Base-by-base conservation (phyloP, 441 rosid species). In the Adansonia gregorii region DNA sequence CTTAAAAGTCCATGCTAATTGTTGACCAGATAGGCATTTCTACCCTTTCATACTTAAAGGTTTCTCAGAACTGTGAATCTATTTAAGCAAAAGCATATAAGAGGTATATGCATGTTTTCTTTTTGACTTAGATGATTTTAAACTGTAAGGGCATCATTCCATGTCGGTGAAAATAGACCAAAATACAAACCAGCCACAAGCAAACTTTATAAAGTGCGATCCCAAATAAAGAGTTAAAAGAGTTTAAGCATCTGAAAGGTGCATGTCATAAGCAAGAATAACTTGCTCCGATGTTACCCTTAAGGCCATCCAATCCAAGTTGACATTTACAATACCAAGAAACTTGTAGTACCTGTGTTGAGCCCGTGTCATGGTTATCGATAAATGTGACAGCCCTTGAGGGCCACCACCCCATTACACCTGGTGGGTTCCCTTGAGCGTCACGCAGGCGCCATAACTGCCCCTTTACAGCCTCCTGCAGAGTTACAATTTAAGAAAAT, bases 341-440 rank as follows among this genome's bases (percentile, higher is more conserved):
- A 35, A 51, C 2, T 46, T 51, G 9, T 27, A 73, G 66, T 76
- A 91, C 97, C 95, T 94, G 97, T 59, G 98, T 92, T 78, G 99
- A 95, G 79, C 99, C 97, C 64, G 98, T 95, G 76, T 92, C 95
- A 76, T 94, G 99, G 82, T 93, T 95, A 80, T 95, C 99, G 39
- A 94, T 85, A 82, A 94, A 92, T 1, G 99, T 91, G 75, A 91
- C 93, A 24, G 97, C 88, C 87, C 98, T 92, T 27, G 97, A 95
- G 76, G 97, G 94, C 99, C 99, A 95, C 97, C 92, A 90, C 76
- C 97, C 97, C 87, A 95, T 83, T 75, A 94, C 93, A 64, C 99
- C 98, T 0, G 98, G 97, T 54, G 97, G 97, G 86, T 94, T 95
- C 77, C 97, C 97, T 79, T 89, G 91, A 0, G 91, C 67, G 77